Evolutionary conservation across 2,329 filamentous ascomycete genomes (phyloP).

Genomic region (Paecilomyces dactylethromorphus): DNA sequence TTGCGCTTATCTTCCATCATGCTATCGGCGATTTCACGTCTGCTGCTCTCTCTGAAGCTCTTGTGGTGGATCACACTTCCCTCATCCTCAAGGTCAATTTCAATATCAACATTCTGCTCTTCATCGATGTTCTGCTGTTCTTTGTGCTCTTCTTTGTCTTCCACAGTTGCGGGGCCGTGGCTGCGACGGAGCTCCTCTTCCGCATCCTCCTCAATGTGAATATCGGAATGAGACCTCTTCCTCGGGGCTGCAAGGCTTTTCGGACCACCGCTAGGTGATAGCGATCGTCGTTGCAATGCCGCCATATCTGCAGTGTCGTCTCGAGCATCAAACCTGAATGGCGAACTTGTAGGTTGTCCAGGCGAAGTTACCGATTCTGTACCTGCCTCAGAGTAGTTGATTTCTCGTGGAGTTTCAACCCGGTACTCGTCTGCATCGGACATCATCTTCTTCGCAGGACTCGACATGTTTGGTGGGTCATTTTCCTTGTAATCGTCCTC

Average conservation of each 20-base stretch:
- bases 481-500: slow-evolving; percentile 16
- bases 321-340: slow-evolving; percentile 26
- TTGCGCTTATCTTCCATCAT: slow-evolving; percentile 32
- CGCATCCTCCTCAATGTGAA: slow-evolving; percentile 16
- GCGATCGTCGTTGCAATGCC: slow-evolving; percentile 8
- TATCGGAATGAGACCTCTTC: slow-evolving; percentile 18
- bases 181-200: slow-evolving; percentile 1
- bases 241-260: background rate
- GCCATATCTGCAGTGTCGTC: slow-evolving; percentile 27
- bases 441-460: slow-evolving; percentile 17
- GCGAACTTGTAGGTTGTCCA: slow-evolving; percentile 26
- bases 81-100: slow-evolving; percentile 20
- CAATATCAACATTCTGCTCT: slow-evolving; percentile 17
- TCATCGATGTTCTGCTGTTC: slow-evolving; percentile 4
- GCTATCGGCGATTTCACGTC: slow-evolving; percentile 24
- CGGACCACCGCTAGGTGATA: background rate
- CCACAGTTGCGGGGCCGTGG: background rate
- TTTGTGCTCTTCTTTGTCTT: slow-evolving; percentile 2
- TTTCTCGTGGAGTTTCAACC: slow-evolving; percentile 10
- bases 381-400: slow-evolving; percentile 10
- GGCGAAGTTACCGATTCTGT: slow-evolving; percentile 17
- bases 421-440: slow-evolving; percentile 9
- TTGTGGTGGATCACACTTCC: slow-evolving; percentile 15
- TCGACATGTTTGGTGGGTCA: slow-evolving; percentile 12
- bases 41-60: slow-evolving; percentile 5